Percentiles rank a stretch among this genome's conserved stretches.
These are phyloP conservation scores for Hortaea werneckii DNA, from an alignment of 2,329 filamentous ascomycete species.

Conservation along the genomic window DNA sequence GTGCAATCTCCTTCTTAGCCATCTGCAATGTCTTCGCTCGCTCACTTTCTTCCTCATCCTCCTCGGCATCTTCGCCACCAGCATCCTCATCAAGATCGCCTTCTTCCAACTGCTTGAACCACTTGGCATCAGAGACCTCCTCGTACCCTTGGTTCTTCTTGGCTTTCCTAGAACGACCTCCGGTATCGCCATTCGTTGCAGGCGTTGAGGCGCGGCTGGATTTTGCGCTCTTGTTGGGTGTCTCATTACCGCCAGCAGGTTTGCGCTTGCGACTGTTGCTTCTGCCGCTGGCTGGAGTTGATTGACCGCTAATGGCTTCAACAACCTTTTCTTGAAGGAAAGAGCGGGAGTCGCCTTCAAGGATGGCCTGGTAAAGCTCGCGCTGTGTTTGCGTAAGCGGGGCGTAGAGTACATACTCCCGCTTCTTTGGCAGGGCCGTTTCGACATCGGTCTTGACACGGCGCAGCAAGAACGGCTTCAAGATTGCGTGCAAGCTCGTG, in stretches of 20 bases:
- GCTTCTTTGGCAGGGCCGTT: constrained; percentile 82
- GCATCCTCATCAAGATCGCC: constrained; percentile 38
- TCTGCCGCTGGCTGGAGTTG: constrained; percentile 37
- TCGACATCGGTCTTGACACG: constrained; percentile 91
- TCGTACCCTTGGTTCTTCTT: constrained; percentile 50
- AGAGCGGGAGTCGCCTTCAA: constrained; percentile 40
- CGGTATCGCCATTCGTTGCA: constrained; percentile 33
- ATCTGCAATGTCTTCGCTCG: constrained; percentile 59
- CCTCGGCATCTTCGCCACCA: constrained; percentile 31
- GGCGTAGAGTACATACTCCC: constrained; percentile 91
- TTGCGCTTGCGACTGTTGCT: constrained; percentile 50
- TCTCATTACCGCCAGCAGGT: constrained; percentile 30
- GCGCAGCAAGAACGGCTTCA: constrained; percentile 82
- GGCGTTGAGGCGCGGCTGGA: constrained; percentile 70
- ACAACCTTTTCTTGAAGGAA: constrained; percentile 67
- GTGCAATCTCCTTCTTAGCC: constrained; percentile 77
- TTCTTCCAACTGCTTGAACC: constrained; percentile 65
- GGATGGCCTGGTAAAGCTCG: constrained; percentile 75
- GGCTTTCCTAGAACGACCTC: constrained; percentile 42
- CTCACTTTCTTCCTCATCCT: constrained; percentile 51
- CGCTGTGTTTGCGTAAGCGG: constrained; percentile 85
- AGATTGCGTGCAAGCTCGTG: constrained; percentile 80
- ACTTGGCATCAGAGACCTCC: constrained; percentile 72
- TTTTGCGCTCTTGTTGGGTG: constrained; percentile 60
- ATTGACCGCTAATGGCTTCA: constrained; percentile 49